Conservation (phyloP, 2,329 filamentous ascomycete genomes). For the Diaporthe batatas region DNA sequence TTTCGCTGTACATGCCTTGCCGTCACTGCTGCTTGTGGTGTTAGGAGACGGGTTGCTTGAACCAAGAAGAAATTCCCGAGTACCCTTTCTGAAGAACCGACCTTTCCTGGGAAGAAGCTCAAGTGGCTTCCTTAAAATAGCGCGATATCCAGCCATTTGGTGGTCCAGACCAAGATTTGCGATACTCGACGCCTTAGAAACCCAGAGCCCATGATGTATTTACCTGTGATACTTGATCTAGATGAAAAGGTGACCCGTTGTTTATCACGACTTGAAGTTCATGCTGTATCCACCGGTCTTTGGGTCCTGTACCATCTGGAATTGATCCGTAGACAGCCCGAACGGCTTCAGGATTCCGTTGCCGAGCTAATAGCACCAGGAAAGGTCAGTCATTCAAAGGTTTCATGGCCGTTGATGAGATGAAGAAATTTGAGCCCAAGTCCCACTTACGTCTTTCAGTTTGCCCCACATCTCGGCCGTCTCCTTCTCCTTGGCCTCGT, state of each 20-base stretch:
- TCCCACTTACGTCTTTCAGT: conserved; percentile 78
- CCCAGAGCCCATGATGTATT: not conserved
- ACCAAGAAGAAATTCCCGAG: not conserved
- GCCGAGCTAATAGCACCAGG: conserved; percentile 66
- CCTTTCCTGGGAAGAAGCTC: not conserved
- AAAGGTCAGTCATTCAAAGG: conserved; percentile 4
- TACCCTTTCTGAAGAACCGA: not conserved
- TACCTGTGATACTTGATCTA: not conserved
- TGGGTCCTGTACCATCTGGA: conserved; percentile 93
- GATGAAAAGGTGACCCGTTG: not conserved
- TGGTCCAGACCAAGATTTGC: not conserved
- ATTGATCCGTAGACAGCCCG: conserved; percentile 93
- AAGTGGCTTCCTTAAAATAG: not conserved
- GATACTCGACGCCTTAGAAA: not conserved
- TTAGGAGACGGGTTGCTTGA: not conserved
- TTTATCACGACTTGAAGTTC: conserved; percentile 73
- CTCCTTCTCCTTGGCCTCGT: conserved; percentile 86
- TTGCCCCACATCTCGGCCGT: conserved; percentile 99
- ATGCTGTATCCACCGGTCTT: conserved; percentile 93
- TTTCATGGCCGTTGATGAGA: not conserved
- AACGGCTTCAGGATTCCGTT: conserved; percentile 95
- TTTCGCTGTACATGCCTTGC: not conserved
- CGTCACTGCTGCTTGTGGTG: not conserved
- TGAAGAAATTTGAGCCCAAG: not conserved
- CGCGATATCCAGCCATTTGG: not conserved